A percentile compares a stretch with the other conserved stretches of the same genome.
Conservation (phyloP, 164 flowering plant species). For the Stephania cephalantha region DNA sequence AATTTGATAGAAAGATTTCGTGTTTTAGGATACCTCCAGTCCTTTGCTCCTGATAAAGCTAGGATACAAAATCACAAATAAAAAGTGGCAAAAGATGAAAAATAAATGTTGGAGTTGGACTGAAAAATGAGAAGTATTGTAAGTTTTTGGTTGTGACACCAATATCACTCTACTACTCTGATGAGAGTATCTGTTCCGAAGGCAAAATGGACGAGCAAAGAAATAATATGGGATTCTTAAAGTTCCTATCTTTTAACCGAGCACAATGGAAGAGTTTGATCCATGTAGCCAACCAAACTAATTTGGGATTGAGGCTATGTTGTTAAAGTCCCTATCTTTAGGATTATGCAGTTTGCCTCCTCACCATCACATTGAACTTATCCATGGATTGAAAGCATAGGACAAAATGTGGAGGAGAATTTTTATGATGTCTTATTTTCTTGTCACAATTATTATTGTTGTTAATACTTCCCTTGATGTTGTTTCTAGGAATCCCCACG, state of each 20-base stretch:
- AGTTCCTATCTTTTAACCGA: too few species aligned
- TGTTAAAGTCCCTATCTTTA: background rate
- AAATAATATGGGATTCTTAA: background rate
- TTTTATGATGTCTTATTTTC: background rate
- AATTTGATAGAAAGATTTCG: background rate
- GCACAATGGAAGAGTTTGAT: too few species aligned
- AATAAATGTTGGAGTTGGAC: background rate
- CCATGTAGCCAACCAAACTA: too few species aligned
- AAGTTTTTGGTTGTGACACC: background rate
- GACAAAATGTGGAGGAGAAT: background rate
- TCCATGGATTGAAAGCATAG: background rate
- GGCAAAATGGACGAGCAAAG: background rate
- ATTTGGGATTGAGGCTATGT: too few species aligned
- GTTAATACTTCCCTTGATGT: background rate
- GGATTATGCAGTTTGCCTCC: background rate
- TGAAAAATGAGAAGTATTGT: background rate
- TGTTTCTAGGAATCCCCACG: conserved; percentile 46
- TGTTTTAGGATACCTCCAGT: background rate
- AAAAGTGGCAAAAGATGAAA: background rate
- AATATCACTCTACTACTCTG: too few species aligned
- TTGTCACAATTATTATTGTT: background rate
- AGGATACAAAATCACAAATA: background rate
- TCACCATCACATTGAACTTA: background rate
- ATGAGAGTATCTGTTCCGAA: too few species aligned
- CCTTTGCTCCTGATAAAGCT: background rate